Base-by-base conservation (phyloP, 805 yeast species). In the Zygoascus biomembranicola region DNA sequence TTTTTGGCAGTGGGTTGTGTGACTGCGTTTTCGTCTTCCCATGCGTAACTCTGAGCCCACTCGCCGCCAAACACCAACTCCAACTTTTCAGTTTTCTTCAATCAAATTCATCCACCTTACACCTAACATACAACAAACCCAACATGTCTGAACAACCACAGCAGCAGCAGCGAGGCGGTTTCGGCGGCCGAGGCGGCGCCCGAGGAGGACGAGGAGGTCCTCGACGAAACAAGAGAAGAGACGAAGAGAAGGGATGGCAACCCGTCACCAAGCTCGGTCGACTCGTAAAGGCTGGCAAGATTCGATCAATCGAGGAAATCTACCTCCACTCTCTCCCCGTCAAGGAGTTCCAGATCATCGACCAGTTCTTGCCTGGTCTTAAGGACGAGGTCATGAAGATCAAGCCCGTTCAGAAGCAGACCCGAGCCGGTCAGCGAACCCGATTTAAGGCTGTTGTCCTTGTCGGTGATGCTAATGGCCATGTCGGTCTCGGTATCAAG, bases 381-480 rank as follows among this genome's bases (percentile, higher is more conserved):
- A 84, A 86, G 79, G 99, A 94, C 77, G 96, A 92, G 81, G 97
- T 94, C 73, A 94, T 94, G 99, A 92, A 92, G 89, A 94, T 94
- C 82, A 85, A 92, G 82, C 95, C 99, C 67, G 99, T 94, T 69
- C 99, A 94, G 82, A 94, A 94, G 86, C 99, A 94, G 82, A 94
- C 99, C 84, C 85, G 96, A 81, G 99, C 99, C 72, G 99, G 99
- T 90, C 99, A 94, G 85, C 92, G 99, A 85, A 94, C 98, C 80
- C 90, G 99, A 85, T 90, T 94, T 86, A 95, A 95, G 94, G 99
- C 98, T 78, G 96, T 94, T 73, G 98, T 94, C 75, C 90, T 94
- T 73, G 90, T 94, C 76, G 99, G 99, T 83, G 99, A 94, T 83
- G 81, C 90, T 73, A 89, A 90, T 89, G 99, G 99, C 77, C 99